Base-by-base conservation (phyloP, 2,329 filamentous ascomycete genomes). In the Beauveria sp. region DNA sequence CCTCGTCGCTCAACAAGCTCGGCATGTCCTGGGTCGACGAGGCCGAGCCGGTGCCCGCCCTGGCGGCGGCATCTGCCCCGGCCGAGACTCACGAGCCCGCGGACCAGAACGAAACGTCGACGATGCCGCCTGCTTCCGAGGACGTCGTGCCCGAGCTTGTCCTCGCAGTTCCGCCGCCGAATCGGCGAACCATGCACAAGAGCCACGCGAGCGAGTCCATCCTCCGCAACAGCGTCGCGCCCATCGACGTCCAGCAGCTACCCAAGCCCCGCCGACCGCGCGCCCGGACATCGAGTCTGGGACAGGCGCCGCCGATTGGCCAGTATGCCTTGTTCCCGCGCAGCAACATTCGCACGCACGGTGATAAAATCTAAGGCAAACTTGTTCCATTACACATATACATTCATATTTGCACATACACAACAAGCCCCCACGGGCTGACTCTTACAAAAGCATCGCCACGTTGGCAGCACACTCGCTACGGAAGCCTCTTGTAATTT, bases 261-360 rank as follows among this genome's bases (percentile, higher is more conserved):
- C 55, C 64, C 24, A 72, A 69, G 64, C 66, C 69, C 48, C 69
- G 73, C 46, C 73, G 78, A 38, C 71, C 73, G 20, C 75, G 80
- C 12, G 76, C 80, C 3, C 72, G 77, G 62, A 82, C 80, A 9
- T 75, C 79, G 16, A 81, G 79, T 64, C 67, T 79, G 38, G 77
- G 75, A 69, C 75, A 75, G 48, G 72, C 76, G 9, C 75, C 76
- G 6, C 78, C 77, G 10, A 73, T 78, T n/a, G 78, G 76, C 22
- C 78, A 78, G 64, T 82, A 79, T 65, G 75, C 76, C 45, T 69
- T 79, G 16, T 81, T 80, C 64, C 79, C 79, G 20, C 72, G 73
- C n/a, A 64, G 67, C 53, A 68, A 70, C 40, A 64, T 69, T 48
- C 74, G 73, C 65, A 66, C 65, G 10, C 49, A 60, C n/a, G 58